phyloP scores from a whole-genome alignment of 75 land plant genomes.

The Pinus tabuliformis region DNA sequence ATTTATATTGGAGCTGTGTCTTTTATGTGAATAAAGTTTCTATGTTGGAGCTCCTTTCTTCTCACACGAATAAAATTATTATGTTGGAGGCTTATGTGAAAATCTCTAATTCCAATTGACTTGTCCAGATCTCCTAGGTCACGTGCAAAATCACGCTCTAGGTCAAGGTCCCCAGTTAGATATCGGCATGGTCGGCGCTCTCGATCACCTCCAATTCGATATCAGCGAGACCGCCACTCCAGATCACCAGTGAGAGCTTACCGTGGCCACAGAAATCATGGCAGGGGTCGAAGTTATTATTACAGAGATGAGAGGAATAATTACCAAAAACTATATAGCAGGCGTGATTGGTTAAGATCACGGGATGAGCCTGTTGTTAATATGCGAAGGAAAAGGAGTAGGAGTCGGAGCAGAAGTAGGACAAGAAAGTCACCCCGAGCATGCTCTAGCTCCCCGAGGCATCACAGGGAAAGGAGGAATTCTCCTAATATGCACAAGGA shows the following conservation, averaged over 20 bases:
- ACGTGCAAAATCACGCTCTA: slow-evolving; percentile 59
- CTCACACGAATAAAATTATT: background rate
- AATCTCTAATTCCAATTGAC: background rate
- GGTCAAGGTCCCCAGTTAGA: slow-evolving; percentile 74
- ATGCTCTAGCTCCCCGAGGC: slow-evolving; percentile 29
- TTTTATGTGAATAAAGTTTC: background rate
- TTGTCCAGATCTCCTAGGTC: slow-evolving; percentile 42
- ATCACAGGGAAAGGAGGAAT: slow-evolving; percentile 29
- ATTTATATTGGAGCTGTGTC: background rate
- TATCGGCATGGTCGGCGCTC: slow-evolving; percentile 61
- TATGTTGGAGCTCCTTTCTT: no score
- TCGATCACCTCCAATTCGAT: slow-evolving; percentile 57
- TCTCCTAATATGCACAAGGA: slow-evolving; percentile 33
- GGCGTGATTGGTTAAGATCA: slow-evolving; percentile 48
- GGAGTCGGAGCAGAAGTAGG: slow-evolving; percentile 55
- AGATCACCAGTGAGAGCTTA: slow-evolving; percentile 63
- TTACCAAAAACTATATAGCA: slow-evolving; percentile 15
- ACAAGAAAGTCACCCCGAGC: slow-evolving; percentile 34
- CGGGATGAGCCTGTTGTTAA: slow-evolving; percentile 26
- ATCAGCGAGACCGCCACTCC: slow-evolving; percentile 51
- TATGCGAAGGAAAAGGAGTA: slow-evolving; percentile 60
- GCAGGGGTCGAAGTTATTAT: slow-evolving; percentile 29
- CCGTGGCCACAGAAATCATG: slow-evolving; percentile 28
- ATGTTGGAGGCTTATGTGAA: background rate
- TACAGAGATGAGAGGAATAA: slow-evolving; percentile 50